Evolutionary conservation across 148 eudicot species (phyloP), one percentile per base, ranked within the genome.

Genomic region (Pharnaceum exiguum): DNA sequence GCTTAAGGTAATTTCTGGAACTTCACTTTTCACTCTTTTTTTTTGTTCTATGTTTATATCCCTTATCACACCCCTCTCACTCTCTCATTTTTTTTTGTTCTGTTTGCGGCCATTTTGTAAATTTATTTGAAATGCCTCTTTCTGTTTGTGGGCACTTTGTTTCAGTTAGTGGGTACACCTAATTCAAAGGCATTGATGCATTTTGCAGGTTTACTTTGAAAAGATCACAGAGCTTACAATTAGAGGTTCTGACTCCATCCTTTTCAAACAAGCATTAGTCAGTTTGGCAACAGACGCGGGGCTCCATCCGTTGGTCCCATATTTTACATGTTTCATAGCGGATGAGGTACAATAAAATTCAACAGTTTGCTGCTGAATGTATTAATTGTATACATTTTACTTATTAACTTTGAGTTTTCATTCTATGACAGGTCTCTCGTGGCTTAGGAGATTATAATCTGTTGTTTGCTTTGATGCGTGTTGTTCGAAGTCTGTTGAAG

Each of bases 281-380:
- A 85, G 93, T 69, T 73, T 85, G 73, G 85, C 93, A 60, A 82
- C 88, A 23, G 93, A 82, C 72, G 78, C 88, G 9, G 88, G 93
- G 36, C 77, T 85, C 57, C 93, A 85, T 77, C 85, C 88, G 32
- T 73, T 85, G 59, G 76, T 82, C 68, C 88, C 88, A 26, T 85
- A 82, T 65, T 85, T 85, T 62, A 82, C 88, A 13, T 75, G 74
- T 66, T 85, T 85, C 37, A 71, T 85, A 59, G 81, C 77, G 2
- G 85, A 82, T 63, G 93, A 85, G 93, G 88, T 85, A 66, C 50
- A 33, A 22, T 17, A n/a, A 23, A 25, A 19, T 33, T 22, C 45
- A 26, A 28, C 2, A 48, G 32, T 26, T 48, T 24, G 33, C 2
- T 25, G 11, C 24, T 43, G 19, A 57, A n/a, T 31, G 22, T 0